Percentiles rank a stretch among this genome's conserved stretches.
Conservation (phyloP, 768 basidiomycete species). For the Panaeolus cyanescens region DNA sequence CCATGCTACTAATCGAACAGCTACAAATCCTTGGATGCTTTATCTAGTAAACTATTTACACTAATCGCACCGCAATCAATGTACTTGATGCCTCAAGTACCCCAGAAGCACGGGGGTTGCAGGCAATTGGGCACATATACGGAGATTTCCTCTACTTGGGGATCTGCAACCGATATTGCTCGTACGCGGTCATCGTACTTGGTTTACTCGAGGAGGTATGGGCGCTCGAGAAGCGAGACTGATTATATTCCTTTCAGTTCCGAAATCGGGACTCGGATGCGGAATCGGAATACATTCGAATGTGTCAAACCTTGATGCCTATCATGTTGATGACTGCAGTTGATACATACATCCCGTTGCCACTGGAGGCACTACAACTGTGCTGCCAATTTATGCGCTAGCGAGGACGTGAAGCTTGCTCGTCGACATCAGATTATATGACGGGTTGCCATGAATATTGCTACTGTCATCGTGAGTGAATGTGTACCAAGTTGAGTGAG, state of each 20-base stretch:
- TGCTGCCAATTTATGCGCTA: background rate
- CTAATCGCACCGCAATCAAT: too few species aligned
- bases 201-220: background rate
- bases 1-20: too few species aligned
- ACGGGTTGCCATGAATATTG: background rate
- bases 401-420: background rate
- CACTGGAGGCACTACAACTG: background rate
- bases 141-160: too few species aligned
- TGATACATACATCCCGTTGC: background rate
- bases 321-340: background rate
- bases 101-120: too few species aligned
- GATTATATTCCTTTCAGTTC: background rate
- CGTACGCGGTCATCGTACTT: background rate
- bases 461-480: conserved; percentile 1
- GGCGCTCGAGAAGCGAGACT: conserved; percentile 1
- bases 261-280: conserved; percentile 1
- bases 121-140: too few species aligned
- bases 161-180: too few species aligned
- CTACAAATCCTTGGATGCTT: too few species aligned
- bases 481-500: background rate
- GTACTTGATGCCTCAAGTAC: too few species aligned
- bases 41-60: too few species aligned
- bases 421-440: background rate
- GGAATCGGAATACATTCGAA: background rate
- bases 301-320: background rate